A percentile compares a stretch with the other conserved stretches of the same genome.
phyloP scores from a whole-genome alignment of 2,329 filamentous ascomycete genomes.

The Fusarium staphyleae region DNA sequence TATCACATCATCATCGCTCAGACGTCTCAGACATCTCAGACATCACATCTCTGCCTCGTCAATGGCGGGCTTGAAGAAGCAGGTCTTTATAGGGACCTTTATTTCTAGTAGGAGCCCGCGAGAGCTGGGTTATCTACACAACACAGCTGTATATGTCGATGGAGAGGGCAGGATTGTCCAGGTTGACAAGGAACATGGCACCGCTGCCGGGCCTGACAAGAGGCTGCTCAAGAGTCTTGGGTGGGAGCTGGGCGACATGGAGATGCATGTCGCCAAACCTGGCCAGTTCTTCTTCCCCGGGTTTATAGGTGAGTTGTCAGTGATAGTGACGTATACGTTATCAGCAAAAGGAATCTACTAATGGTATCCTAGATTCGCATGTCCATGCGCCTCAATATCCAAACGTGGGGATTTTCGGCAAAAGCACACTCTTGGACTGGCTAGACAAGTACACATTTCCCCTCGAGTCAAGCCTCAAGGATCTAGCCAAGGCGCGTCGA shows the following conservation, averaged over 20 bases:
- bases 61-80: constrained; percentile 44
- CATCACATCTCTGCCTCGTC: neutral
- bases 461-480: constrained; percentile 78
- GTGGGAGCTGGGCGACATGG: constrained; percentile 53
- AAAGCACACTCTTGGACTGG: constrained; percentile 92
- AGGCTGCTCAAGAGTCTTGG: constrained; percentile 52
- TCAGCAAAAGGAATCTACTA: constrained; percentile 10
- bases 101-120: constrained; percentile 58
- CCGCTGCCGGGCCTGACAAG: constrained; percentile 41
- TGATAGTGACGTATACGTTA: too few species aligned
- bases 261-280: constrained; percentile 47
- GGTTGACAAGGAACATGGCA: constrained; percentile 50
- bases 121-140: constrained; percentile 59
- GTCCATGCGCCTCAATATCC: constrained; percentile 95
- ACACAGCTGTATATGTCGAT: constrained; percentile 60
- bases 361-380: constrained; percentile 75
- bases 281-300: constrained; percentile 84
- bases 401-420: constrained; percentile 92
- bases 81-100: constrained; percentile 63
- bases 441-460: constrained; percentile 95
- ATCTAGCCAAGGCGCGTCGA: constrained; percentile 66
- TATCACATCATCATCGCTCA: constrained; percentile 4
- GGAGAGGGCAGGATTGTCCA: constrained; percentile 57
- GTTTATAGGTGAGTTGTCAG: constrained; percentile 68
- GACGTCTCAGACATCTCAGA: neutral